Base-by-base conservation (phyloP, 1,284 basidiomycete species). In the Ceratobasidium papillatum region DNA sequence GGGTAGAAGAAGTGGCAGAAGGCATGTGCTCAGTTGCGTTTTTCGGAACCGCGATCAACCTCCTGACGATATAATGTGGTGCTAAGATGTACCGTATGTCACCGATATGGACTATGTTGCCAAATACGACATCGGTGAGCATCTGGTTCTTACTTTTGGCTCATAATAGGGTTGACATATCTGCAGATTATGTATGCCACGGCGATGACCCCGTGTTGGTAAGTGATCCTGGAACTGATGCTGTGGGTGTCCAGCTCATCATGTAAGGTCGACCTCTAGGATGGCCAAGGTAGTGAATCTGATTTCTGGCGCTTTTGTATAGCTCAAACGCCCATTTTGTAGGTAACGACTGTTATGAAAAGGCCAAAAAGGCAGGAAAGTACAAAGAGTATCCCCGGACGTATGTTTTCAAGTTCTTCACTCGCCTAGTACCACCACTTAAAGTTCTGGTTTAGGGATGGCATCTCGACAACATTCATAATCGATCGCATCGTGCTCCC, bases 171-270 rank as follows among this genome's bases (percentile, higher is more conserved):
- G 14, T 25, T 73, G 17, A 66, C 36, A 27, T 56, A 51, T 25
- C n/a, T 58, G 27, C 56, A 78, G 78, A 78, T 74, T 78, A 75
- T 56, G 76, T 78, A 19, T 77, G 78, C 27, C 78, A 78, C 52
- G 78, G 78, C n/a, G 77, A 78, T 69, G 78, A 78, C 56, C 56
- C 75, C 34, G 77, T 77, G 9, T 38, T 78, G 43, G 78, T 78
- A 34, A 62, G 77, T 75, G 51, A 74, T 71, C 59, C 38, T 34
- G 54, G 30, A 30, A 4, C 34, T 38, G 59, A 61, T 56, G 34
- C 11, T n/a, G 7, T 22, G 38, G 52, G 47, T 54, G 19, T 41
- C 54, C 22, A 58, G 30, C 38, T 27, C 36, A 56, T 69, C 25
- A 11, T 49, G 52, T 52, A 45, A n/a, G 34, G 19, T 69, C 62